Evolutionary conservation across 2,329 filamentous ascomycete species (phyloP), one percentile per base, ranked within the genome.

Genomic region (Colletotrichum lentis): DNA sequence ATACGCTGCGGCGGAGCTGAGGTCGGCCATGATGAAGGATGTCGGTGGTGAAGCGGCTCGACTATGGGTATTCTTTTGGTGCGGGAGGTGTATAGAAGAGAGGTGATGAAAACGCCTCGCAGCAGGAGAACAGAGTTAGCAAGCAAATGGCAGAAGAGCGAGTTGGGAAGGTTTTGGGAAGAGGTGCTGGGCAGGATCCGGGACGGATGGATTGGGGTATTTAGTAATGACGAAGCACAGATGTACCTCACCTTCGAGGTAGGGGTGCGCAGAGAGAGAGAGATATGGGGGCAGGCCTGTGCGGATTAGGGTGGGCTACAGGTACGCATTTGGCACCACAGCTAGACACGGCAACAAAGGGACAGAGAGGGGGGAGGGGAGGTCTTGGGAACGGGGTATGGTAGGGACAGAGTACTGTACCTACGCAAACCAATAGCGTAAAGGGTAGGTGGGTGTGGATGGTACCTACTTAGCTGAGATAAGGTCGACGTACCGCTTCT

Each of bases 1-100:
- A 69, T 72, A 73, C 72, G 72, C 65, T 64, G 72, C 71, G 62
- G 69, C 69, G 65, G 70, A 71, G 60, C 41, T 67, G 14, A 62
- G 62, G 47, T 71, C 70, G 69, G 70, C 70, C 72, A 74, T 74
- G 69, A 44, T 64, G 70, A 47, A 70, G 64, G 53, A 64, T 54
- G 27, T 56, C 39, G 37, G 41, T 22, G 37, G 39, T 62, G 39
- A 65, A 58, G 41, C 50, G 53, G 43, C 58, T 49, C 58, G 64
- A 59, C 54, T 53, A 22, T 50, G 53, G 35, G 57, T 58, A 7
- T 47, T 47, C 22, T 53, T 46, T 49, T 47, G 54, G 37, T 58
- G 20, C n/a, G 41, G 44, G 35, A 44, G 24, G 41, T 47, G 24
- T 46, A 55, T 22, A 39, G 52, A 52, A 64, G 52, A 24, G 35